Percentiles rank a stretch among this genome's conserved stretches.
These are phyloP conservation scores for Exserohilum rostratum DNA, from an alignment of 2,329 filamentous ascomycete genomes.

Conservation along the genomic window DNA sequence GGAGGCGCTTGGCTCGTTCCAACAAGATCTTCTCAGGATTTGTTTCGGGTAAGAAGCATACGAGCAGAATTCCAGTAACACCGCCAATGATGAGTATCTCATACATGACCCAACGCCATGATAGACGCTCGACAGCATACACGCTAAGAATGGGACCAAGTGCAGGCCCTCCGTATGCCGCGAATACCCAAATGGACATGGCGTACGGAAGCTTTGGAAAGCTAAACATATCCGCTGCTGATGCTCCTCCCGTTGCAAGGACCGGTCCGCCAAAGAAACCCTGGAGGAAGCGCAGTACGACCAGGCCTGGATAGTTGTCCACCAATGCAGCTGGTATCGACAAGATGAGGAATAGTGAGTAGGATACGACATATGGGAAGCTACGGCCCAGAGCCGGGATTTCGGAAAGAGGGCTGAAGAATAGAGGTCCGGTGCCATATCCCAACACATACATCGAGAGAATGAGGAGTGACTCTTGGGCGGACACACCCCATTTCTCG, in stretches of 20 bases:
- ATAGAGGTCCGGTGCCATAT: constrained; percentile 64
- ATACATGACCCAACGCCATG: constrained; percentile 86
- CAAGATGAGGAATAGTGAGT: constrained; percentile 70
- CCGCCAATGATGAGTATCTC: constrained; percentile 80
- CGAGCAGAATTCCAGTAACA: constrained; percentile 74
- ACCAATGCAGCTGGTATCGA: constrained; percentile 68
- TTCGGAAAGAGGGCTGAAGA: constrained; percentile 71
- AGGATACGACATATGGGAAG: constrained; percentile 69
- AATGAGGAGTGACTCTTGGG: no score
- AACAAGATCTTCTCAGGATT: constrained; percentile 65
- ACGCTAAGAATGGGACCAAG: constrained; percentile 69
- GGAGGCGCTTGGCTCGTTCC: constrained; percentile 72
- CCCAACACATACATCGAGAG: constrained; percentile 70
- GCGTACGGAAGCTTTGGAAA: constrained; percentile 51
- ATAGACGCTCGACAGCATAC: constrained; percentile 70
- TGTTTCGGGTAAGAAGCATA: constrained; percentile 84
- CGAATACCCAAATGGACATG: constrained; percentile 50
- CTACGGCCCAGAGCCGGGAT: constrained; percentile 70
- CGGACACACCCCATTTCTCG: no score
- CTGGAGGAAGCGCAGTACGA: constrained; percentile 56
- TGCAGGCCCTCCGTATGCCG: constrained; percentile 65
- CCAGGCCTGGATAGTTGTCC: constrained; percentile 65
- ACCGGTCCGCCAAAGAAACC: constrained; percentile 46
- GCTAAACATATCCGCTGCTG: constrained; percentile 45
- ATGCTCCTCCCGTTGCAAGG: constrained; percentile 45